phyloP scores from a whole-genome alignment of 805 yeast species.

The Cyberlindnera sargentensis region DNA sequence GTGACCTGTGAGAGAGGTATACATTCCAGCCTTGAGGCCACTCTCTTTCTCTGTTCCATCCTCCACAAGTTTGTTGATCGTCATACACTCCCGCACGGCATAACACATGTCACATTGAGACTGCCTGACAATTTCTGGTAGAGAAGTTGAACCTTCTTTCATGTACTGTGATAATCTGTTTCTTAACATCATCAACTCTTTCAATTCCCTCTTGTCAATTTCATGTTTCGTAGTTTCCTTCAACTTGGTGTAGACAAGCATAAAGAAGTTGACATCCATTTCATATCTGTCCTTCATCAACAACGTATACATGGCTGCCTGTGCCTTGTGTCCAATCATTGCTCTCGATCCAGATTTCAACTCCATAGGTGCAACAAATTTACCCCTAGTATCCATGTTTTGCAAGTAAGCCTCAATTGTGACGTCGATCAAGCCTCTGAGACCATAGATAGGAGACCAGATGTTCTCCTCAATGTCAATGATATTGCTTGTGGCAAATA shows the following conservation, averaged over 20 bases:
- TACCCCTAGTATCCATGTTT: constrained; percentile 31
- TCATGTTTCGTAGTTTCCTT: constrained; percentile 49
- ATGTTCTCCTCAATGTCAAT: constrained; percentile 86
- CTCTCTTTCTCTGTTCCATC: constrained; percentile 47
- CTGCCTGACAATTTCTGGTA: constrained; percentile 49
- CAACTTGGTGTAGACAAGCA: constrained; percentile 68
- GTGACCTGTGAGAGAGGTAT: constrained; percentile 44
- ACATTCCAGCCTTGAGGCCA: constrained; percentile 44
- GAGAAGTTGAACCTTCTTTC: constrained; percentile 38
- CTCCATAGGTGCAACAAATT: constrained; percentile 70
- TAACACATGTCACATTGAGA: constrained; percentile 59
- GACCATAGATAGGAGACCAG: constrained; percentile 86
- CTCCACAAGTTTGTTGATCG: constrained; percentile 51
- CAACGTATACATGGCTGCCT: constrained; percentile 74
- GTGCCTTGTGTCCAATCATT: constrained; percentile 71
- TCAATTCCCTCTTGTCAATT: constrained; percentile 47
- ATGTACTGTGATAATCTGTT: constrained; percentile 59
- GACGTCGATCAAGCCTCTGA: constrained; percentile 86
- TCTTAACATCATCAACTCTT: constrained; percentile 63
- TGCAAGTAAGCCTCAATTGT: constrained; percentile 57
- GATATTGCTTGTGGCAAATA: constrained; percentile 52
- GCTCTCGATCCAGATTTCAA: constrained; percentile 75
- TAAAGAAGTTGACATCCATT: constrained; percentile 52
- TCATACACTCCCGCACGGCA: constrained; percentile 54
- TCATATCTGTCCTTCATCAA: constrained; percentile 76